Evolutionary conservation across 805 yeast species (phyloP), one percentile per base, ranked within the genome.

Genomic region (Candida insectalens): DNA sequence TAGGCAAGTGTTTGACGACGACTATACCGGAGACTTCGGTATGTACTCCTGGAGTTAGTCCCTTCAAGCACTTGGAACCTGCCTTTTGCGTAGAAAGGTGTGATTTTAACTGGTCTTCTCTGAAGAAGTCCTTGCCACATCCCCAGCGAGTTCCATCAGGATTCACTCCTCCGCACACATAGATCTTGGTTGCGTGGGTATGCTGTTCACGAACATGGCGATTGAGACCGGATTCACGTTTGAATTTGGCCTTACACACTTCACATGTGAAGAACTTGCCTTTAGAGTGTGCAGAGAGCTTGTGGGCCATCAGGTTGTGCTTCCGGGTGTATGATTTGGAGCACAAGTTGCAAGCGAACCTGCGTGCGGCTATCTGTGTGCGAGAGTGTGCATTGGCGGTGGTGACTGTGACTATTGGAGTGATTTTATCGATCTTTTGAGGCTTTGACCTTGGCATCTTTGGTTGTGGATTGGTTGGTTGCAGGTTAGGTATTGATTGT

Each of bases 231-330:
- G 41, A 37, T 18, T 31, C 30, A 19, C 41, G 29, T 12, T 32
- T 37, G 27, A 37, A 37, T 8, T 29, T 26, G 13, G 32, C 27
- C 13, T 26, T 15, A 19, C 40, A 36, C 10, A 27, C 27, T 7
- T 32, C 6, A 25, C 40, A 36, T 4, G 17, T 22, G 17, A 50
- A 50, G 8, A 47, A 29, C 27, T 50, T 50, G 27, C 47, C 51
- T 27, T 36, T 39, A 25, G 43, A 45, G 34, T 50, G 55, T 12
- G 42, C 53, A 2, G 52, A 47, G 6, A 50, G 35, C 39, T 44
- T 44, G 38, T 50, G 55, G 3, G 51, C 46, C 9, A 50, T 41
- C 20, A 50, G 32, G 25, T 50, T 50, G 37, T 50, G 53, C 27
- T 49, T 50, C 32, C 53, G 35, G 4, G 55, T 50, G 33, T 50